phyloP scores from a whole-genome alignment of 2,329 filamentous ascomycete genomes.

The Aspergillus sp. region DNA sequence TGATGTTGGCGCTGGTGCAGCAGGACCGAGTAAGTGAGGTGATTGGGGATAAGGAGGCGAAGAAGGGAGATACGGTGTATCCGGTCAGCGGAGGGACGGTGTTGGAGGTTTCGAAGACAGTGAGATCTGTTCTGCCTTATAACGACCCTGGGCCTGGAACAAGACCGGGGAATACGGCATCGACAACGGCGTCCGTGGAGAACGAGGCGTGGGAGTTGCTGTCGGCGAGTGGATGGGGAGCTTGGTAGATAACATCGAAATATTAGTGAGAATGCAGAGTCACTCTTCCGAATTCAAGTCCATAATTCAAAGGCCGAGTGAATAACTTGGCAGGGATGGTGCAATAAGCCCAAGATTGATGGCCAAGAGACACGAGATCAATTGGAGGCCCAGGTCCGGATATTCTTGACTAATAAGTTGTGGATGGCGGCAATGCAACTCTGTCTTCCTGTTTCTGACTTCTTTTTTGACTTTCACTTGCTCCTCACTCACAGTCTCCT shows the following conservation, averaged over 20 bases:
- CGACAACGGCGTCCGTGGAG: constrained; percentile 35
- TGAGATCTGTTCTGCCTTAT: constrained; percentile 51
- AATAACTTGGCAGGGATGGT: neutral
- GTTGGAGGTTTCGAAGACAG: constrained; percentile 57
- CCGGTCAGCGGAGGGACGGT: constrained; percentile 51
- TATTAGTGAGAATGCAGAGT: neutral
- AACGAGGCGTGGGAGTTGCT: constrained; percentile 54
- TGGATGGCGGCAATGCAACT: neutral
- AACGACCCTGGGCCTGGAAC: constrained; percentile 56
- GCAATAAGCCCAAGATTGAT: neutral
- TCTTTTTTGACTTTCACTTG: neutral
- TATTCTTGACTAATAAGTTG: neutral
- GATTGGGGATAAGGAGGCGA: constrained; percentile 33
- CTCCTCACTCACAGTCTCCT: neutral
- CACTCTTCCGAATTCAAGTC: too few species aligned
- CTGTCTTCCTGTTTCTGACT: neutral
- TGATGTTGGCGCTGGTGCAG: constrained; percentile 58
- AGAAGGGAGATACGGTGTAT: constrained; percentile 25
- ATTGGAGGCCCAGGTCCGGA: neutral
- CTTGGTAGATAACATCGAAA: constrained; percentile 22
- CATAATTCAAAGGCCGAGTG: too few species aligned
- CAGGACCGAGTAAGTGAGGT: constrained; percentile 44
- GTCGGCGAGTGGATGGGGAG: constrained; percentile 51
- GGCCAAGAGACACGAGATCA: neutral
- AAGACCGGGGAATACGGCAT: constrained; percentile 48